Evolutionary conservation across 805 yeast genomes (phyloP).

Genomic region (Pichia eremophila): DNA sequence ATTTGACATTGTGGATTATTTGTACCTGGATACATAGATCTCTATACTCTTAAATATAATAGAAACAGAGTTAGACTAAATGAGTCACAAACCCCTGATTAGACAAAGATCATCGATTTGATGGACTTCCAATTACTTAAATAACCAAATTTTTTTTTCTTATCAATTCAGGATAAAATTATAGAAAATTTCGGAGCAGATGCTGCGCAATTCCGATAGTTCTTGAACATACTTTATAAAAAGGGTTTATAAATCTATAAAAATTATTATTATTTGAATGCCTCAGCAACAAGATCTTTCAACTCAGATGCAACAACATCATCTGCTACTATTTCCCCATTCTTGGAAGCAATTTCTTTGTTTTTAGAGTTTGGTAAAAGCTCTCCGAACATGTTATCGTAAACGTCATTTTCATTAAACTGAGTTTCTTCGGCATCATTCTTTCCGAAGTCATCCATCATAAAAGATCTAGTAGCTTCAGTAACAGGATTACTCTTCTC

Average conservation of each 20-base stretch:
- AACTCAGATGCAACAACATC: constrained; percentile 22
- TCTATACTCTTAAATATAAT: neutral
- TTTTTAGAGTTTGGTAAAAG: constrained; percentile 1
- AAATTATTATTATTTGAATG: constrained; percentile 16
- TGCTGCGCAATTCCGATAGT: constrained; percentile 1
- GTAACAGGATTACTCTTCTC: neutral
- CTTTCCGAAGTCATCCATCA: neutral
- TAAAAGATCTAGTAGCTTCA: neutral
- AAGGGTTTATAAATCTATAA: neutral
- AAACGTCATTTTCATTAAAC: constrained; percentile 9
- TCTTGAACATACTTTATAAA: neutral
- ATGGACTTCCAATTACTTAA: neutral
- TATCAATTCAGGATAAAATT: neutral
- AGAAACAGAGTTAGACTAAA: no score
- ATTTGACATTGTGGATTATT: neutral
- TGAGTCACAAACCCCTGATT: no score
- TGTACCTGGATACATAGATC: neutral
- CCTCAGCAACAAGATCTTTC: constrained; percentile 27
- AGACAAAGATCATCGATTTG: no score
- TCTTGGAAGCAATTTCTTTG: neutral
- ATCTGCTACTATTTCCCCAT: neutral
- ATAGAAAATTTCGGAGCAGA: neutral
- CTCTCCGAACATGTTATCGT: constrained; percentile 17
- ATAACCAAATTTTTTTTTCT: neutral
- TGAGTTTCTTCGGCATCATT: neutral